phyloP scores from a whole-genome alignment of 176 grass and related monocot species.

The Otatea glauca region DNA sequence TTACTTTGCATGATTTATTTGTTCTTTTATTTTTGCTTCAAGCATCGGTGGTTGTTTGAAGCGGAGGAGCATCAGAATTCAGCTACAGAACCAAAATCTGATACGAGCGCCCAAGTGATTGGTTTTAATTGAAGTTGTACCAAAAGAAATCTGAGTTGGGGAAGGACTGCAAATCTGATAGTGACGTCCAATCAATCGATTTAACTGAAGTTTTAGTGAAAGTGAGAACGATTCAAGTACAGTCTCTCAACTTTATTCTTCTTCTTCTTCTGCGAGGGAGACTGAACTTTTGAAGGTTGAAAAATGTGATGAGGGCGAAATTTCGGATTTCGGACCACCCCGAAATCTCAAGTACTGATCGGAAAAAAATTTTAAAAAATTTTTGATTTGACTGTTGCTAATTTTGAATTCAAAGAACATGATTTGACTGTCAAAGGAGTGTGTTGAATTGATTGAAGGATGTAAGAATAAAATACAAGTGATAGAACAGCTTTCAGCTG shows the following conservation, averaged over 20 bases:
- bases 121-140: constrained; percentile 2
- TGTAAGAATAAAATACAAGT: neutral
- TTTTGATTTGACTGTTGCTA: no score
- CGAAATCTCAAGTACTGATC: no score
- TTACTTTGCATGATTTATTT: no score
- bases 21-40: neutral
- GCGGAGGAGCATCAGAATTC: no score
- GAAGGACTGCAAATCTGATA: neutral
- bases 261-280: no score
- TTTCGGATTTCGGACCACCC: no score
- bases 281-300: neutral
- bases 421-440: neutral
- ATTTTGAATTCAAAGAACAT: neutral
- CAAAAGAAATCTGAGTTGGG: neutral
- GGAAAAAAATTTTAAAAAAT: no score
- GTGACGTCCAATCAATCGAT: neutral
- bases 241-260: no score
- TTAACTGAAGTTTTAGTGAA: neutral
- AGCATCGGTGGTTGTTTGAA: no score
- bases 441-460: neutral
- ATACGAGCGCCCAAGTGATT: neutral
- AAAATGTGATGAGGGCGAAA: neutral
- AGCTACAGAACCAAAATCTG: no score
- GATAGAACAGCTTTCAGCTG: neutral
- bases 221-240: neutral